A percentile compares a stretch with the other conserved stretches of the same genome.
Conservation (phyloP, 139 green algal species). For the Choricystis sp. region DNA sequence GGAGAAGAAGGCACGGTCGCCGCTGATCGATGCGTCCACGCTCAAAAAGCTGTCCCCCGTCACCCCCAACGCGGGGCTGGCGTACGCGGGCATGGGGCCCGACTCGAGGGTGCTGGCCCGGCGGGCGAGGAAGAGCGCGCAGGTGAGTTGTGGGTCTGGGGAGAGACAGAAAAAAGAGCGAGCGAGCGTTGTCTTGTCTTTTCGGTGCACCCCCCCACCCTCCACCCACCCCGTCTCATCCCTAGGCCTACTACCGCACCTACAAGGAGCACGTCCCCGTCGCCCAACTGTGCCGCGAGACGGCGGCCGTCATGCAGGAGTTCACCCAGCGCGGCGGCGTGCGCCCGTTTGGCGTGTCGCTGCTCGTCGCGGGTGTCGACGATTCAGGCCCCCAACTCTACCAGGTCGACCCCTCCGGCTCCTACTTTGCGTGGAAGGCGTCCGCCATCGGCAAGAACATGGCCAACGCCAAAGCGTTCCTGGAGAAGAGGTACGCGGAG, state of each 20-base stretch:
- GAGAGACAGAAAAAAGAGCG: too few relatives aligned
- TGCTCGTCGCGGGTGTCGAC: conserved; percentile 91
- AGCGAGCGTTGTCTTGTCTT: too few relatives aligned
- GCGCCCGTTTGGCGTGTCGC: conserved; percentile 91
- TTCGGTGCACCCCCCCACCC: too few relatives aligned
- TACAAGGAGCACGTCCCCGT: conserved; percentile 96
- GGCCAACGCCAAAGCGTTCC: conserved; percentile 84
- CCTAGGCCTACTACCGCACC: conserved; percentile 75
- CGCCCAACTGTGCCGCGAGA: conserved; percentile 89
- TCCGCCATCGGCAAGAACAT: conserved; percentile 99
- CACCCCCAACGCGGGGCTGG: conserved; percentile 82
- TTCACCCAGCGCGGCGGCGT: conserved; percentile 96
- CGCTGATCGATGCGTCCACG: conserved; percentile 70
- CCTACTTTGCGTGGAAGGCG: conserved; percentile 97
- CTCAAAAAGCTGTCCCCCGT: conserved; percentile 87
- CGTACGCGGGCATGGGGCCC: conserved; percentile 96
- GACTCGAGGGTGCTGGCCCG: conserved; percentile 91
- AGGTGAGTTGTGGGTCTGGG: too few relatives aligned
- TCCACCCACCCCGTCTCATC: too few relatives aligned
- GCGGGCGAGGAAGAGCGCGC: conserved; percentile 70
- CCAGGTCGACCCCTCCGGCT: conserved; percentile 90
- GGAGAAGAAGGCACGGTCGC: conserved; percentile 93
- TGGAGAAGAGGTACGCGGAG: conserved; percentile 90
- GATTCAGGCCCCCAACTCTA: conserved; percentile 94
- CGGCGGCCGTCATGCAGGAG: conserved; percentile 97